These are phyloP conservation scores for Fusarium sp. DNA, from an alignment of 2,329 filamentous ascomycete species.

Conservation along the genomic window DNA sequence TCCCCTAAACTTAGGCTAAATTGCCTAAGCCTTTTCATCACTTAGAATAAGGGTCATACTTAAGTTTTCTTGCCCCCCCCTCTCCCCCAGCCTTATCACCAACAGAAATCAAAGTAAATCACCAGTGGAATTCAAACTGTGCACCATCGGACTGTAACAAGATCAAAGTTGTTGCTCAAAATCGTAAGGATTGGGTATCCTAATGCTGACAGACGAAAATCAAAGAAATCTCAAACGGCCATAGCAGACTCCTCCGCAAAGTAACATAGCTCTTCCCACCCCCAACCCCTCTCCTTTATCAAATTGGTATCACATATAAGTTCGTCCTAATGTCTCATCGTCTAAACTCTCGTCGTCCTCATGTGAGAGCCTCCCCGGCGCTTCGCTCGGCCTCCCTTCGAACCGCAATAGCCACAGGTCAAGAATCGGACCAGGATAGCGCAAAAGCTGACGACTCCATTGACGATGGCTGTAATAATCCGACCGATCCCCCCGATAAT, in stretches of 20 bases:
- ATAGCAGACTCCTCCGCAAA: constrained; percentile 11
- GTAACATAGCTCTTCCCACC: not conserved
- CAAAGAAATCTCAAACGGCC: constrained; percentile 21
- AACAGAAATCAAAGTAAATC: not conserved
- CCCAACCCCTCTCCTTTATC: not conserved
- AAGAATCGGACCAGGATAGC: constrained; percentile 74
- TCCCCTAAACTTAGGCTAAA: not conserved
- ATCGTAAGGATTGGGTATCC: constrained; percentile 43
- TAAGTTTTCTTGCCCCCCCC: not conserved
- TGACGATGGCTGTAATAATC: constrained; percentile 73
- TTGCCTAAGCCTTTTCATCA: not conserved
- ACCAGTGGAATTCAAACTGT: not conserved
- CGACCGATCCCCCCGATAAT: constrained; percentile 50
- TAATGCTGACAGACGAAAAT: constrained; percentile 31
- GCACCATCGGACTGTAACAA: not conserved
- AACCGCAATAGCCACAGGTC: constrained; percentile 59
- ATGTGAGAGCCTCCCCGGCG: constrained; percentile 24
- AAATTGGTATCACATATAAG: constrained; percentile 16
- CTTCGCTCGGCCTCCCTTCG: constrained; percentile 24
- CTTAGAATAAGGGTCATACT: not conserved
- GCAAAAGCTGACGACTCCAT: constrained; percentile 71
- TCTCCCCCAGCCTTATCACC: not conserved
- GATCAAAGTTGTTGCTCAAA: not conserved
- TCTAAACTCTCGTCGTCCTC: constrained; percentile 29
- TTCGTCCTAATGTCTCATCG: not conserved